These are phyloP conservation scores for Globisporangium iwayamae DNA, from an alignment of 352 stramenopile species.

Conservation along the genomic window DNA sequence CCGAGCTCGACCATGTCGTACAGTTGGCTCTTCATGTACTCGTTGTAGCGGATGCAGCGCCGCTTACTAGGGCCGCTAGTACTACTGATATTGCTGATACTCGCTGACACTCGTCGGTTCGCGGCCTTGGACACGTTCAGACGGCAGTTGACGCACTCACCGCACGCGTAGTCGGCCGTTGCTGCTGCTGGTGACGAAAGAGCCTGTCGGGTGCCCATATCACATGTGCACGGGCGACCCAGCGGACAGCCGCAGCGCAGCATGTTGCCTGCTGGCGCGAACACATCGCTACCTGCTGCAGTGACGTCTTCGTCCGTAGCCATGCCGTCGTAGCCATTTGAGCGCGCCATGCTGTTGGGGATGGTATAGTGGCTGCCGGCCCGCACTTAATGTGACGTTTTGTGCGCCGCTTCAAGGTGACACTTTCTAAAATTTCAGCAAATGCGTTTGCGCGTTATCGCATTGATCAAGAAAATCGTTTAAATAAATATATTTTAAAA, in stretches of 20 bases:
- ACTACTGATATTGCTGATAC: constrained; percentile 15
- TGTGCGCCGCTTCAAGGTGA: background rate
- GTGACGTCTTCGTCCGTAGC: constrained; percentile 10
- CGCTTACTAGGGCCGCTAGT: constrained; percentile 8
- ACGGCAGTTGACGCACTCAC: constrained; percentile 55
- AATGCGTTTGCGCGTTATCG: too few species aligned
- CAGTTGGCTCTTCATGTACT: constrained; percentile 30
- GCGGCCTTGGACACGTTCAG: constrained; percentile 35
- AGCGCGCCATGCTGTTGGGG: background rate
- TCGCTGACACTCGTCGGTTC: constrained; percentile 2
- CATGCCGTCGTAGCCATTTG: background rate
- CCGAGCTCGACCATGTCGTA: constrained; percentile 41
- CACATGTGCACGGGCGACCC: constrained; percentile 55
- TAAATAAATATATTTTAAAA: too few species aligned
- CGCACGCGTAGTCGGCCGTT: constrained; percentile 24
- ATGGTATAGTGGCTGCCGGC: background rate
- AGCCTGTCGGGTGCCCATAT: constrained; percentile 28
- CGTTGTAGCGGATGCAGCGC: constrained; percentile 49
- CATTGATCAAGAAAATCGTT: too few species aligned
- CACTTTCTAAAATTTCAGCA: background rate
- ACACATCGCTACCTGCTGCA: constrained; percentile 20
- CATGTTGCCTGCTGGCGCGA: constrained; percentile 38
- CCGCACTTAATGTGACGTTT: too few species aligned
- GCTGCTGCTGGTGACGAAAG: background rate
- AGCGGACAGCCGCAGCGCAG: constrained; percentile 52